Conservation (phyloP, 176 grass and related monocot species). For the Phoenix dactylifera region DNA sequence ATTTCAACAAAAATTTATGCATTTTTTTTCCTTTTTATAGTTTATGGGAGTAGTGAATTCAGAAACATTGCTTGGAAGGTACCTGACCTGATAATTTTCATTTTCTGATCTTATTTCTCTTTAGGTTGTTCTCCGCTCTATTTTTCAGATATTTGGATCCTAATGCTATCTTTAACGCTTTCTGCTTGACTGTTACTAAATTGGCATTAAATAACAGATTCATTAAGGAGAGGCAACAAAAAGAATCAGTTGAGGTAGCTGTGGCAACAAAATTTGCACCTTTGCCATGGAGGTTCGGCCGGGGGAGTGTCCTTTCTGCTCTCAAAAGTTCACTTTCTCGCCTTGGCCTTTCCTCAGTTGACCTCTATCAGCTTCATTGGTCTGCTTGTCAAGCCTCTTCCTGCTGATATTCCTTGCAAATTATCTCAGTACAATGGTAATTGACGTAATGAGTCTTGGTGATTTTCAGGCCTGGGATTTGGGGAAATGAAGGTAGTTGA, state of each 20-base stretch:
- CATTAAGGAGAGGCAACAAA: constrained; percentile 68
- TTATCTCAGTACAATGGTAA: background rate
- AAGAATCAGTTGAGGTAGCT: constrained; percentile 44
- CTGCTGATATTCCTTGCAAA: constrained; percentile 5
- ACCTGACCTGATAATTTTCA: background rate
- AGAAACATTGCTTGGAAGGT: constrained; percentile 81
- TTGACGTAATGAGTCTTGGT: constrained; percentile 4
- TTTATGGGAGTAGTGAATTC: constrained; percentile 72
- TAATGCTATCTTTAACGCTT: background rate
- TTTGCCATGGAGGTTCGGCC: constrained; percentile 3
- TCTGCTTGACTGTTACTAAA: background rate
- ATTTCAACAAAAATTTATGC: background rate
- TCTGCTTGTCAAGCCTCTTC: constrained; percentile 15
- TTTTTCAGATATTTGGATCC: background rate
- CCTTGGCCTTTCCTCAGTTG: constrained; percentile 61
- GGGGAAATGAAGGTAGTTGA: constrained; percentile 82
- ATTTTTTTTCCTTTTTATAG: constrained; percentile 24
- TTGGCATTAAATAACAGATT: constrained; percentile 35
- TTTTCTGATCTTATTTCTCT: constrained; percentile 1
- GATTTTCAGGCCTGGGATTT: constrained; percentile 78
- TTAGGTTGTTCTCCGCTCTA: background rate
- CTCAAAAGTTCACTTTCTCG: constrained; percentile 20
- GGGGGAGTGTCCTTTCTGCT: constrained; percentile 40
- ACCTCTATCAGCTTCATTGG: constrained; percentile 97
- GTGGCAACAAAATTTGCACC: constrained; percentile 65